Conservation (phyloP, 495 filamentous ascomycete genomes). For the Geoglossum glabrum region DNA sequence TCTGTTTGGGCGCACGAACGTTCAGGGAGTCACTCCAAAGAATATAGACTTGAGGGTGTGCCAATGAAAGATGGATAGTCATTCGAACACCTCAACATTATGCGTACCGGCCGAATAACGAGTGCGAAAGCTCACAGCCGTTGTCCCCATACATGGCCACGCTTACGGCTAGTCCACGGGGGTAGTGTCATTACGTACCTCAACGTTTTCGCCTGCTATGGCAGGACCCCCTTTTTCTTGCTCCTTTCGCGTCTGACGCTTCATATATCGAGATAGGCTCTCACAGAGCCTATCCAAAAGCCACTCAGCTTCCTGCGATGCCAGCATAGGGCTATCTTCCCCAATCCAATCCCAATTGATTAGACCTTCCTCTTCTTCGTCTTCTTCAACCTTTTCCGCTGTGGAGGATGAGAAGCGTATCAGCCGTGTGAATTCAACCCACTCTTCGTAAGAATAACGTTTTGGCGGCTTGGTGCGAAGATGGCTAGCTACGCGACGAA, state of each 20-base stretch:
- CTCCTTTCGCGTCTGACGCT: slow-evolving; percentile 6
- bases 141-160: too few species aligned
- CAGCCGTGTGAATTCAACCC: slow-evolving; percentile 38
- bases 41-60: too few species aligned
- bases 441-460: slow-evolving; percentile 40
- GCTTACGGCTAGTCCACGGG: not conserved
- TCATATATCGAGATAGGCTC: slow-evolving; percentile 33
- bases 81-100: too few species aligned
- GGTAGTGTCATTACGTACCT: not conserved
- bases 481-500: slow-evolving; percentile 29
- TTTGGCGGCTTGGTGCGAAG: slow-evolving; percentile 21
- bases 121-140: too few species aligned
- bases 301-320: slow-evolving; percentile 37
- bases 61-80: too few species aligned
- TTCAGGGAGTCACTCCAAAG: too few species aligned
- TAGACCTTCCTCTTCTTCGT: slow-evolving; percentile 35
- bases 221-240: not conserved
- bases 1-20: too few species aligned
- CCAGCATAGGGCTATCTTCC: slow-evolving; percentile 38
- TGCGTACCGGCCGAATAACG: too few species aligned
- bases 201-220: not conserved
- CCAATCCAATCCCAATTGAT: slow-evolving; percentile 53
- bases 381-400: slow-evolving; percentile 11
- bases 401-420: slow-evolving; percentile 32
- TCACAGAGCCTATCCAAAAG: slow-evolving; percentile 38